phyloP scores from a whole-genome alignment of 2,329 filamentous ascomycete genomes.

The Aureobasidium sp. region DNA sequence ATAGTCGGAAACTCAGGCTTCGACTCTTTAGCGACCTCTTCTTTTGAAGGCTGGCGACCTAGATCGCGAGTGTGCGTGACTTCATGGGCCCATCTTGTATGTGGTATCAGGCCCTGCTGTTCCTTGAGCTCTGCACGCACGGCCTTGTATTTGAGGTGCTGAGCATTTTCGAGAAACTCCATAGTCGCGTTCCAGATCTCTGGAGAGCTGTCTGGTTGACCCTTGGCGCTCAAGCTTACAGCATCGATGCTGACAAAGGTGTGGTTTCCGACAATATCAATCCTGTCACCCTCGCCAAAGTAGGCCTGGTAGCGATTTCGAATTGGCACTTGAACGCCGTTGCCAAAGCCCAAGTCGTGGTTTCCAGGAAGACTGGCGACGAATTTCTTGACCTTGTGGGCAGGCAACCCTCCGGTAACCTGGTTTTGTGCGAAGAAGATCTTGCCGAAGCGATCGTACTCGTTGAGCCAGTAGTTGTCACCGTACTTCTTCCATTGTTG shows the following conservation, averaged over 20 bases:
- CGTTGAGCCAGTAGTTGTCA: slow-evolving; percentile 73
- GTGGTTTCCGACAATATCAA: slow-evolving; percentile 90
- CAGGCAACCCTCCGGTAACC: slow-evolving; percentile 50
- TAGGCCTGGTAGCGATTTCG: slow-evolving; percentile 76
- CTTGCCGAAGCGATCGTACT: slow-evolving; percentile 76
- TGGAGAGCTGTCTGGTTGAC: slow-evolving; percentile 42
- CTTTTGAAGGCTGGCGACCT: slow-evolving; percentile 21
- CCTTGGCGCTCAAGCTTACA: slow-evolving; percentile 73
- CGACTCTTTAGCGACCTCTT: slow-evolving; percentile 25
- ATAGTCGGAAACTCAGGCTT: slow-evolving; percentile 68
- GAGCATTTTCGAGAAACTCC: slow-evolving; percentile 64
- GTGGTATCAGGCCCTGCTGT: slow-evolving; percentile 51
- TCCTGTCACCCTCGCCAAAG: slow-evolving; percentile 84
- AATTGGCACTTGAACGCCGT: slow-evolving; percentile 71
- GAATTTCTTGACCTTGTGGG: slow-evolving; percentile 67
- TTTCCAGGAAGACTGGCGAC: slow-evolving; percentile 86
- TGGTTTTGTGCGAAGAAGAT: slow-evolving; percentile 58
- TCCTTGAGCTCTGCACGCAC: slow-evolving; percentile 60
- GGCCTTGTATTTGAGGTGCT: slow-evolving; percentile 56
- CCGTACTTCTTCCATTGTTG: slow-evolving; percentile 67
- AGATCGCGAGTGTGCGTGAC: slow-evolving; percentile 23
- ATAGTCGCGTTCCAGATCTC: slow-evolving; percentile 69
- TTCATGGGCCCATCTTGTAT: slow-evolving; percentile 25
- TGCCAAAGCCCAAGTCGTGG: slow-evolving; percentile 87
- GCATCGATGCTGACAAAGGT: slow-evolving; percentile 88